Conservation (phyloP, 768 basidiomycete genomes). For the Lepiota venenata region DNA sequence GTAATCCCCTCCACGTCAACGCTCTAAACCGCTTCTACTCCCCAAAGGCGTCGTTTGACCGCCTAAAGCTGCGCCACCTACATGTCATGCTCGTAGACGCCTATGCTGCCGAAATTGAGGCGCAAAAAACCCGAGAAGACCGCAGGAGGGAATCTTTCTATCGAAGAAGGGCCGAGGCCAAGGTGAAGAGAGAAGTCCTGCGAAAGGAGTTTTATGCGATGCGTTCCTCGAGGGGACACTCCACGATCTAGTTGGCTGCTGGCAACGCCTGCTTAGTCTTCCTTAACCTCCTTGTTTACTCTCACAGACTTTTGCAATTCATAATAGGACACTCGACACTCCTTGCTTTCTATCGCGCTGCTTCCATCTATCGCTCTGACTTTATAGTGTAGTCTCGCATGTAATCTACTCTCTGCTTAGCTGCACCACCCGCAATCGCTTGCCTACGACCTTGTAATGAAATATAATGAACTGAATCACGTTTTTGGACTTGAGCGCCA, state of each 20-base stretch:
- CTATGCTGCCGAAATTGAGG: slow-evolving; percentile 26
- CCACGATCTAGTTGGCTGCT: background rate
- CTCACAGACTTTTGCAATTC: background rate
- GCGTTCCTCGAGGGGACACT: background rate
- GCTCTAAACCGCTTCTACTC: background rate
- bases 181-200: slow-evolving; percentile 26
- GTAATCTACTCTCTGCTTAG: background rate
- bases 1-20: background rate
- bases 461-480: slow-evolving; percentile 4
- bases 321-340: no score
- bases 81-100: slow-evolving; percentile 22
- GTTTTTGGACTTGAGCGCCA: background rate
- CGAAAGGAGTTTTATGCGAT: slow-evolving; percentile 24
- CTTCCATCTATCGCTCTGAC: background rate
- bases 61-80: slow-evolving; percentile 29
- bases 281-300: background rate
- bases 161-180: slow-evolving; percentile 30
- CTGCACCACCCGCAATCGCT: background rate
- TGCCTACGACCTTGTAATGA: slow-evolving; percentile 1
- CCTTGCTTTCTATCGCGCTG: slow-evolving; percentile 1
- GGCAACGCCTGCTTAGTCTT: background rate
- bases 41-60: slow-evolving; percentile 28
- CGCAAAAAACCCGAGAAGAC: slow-evolving; percentile 21
- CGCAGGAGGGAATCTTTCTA: slow-evolving; percentile 28
- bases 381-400: no score